These are phyloP conservation scores for Dalbergia oliveri DNA, from an alignment of 306 rosid species.

Conservation along the genomic window DNA sequence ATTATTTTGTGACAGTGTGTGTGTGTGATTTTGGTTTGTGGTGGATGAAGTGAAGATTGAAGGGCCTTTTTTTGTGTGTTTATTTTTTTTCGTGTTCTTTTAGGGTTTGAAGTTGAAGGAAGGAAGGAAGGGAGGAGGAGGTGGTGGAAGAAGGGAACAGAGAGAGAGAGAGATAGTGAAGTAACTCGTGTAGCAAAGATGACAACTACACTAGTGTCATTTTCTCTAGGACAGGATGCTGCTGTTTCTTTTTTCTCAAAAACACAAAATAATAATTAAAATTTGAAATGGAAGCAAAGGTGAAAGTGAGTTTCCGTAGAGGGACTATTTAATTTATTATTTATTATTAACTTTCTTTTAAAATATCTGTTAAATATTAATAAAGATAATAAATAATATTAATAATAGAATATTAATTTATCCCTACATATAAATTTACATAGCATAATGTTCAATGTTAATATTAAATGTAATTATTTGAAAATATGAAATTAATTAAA, in stretches of 20 bases:
- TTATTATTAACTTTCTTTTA: too few species aligned
- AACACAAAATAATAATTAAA: not conserved
- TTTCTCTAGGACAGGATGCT: slow-evolving; percentile 48
- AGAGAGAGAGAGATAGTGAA: slow-evolving; percentile 35
- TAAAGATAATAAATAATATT: too few species aligned
- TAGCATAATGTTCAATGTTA: too few species aligned
- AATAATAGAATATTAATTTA: too few species aligned
- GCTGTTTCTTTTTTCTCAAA: not conserved
- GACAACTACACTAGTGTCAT: slow-evolving; percentile 44
- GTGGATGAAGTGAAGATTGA: not conserved
- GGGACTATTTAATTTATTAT: too few species aligned
- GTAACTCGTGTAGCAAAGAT: slow-evolving; percentile 53
- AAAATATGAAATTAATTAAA: too few species aligned
- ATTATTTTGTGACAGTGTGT: not conserved
- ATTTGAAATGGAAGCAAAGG: slow-evolving; percentile 23
- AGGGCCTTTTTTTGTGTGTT: not conserved
- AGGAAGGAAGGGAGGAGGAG: not conserved
- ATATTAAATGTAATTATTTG: too few species aligned
- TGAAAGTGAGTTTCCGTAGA: not conserved
- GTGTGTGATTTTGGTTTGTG: not conserved
- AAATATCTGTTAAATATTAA: too few species aligned
- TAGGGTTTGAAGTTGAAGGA: slow-evolving; percentile 61
- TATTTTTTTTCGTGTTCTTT: slow-evolving; percentile 19
- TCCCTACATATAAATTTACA: too few species aligned
- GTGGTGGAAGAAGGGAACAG: slow-evolving; percentile 26